Evolutionary conservation across 2,329 filamentous ascomycete genomes (phyloP).

Genomic region (Coleophoma crateriformis): DNA sequence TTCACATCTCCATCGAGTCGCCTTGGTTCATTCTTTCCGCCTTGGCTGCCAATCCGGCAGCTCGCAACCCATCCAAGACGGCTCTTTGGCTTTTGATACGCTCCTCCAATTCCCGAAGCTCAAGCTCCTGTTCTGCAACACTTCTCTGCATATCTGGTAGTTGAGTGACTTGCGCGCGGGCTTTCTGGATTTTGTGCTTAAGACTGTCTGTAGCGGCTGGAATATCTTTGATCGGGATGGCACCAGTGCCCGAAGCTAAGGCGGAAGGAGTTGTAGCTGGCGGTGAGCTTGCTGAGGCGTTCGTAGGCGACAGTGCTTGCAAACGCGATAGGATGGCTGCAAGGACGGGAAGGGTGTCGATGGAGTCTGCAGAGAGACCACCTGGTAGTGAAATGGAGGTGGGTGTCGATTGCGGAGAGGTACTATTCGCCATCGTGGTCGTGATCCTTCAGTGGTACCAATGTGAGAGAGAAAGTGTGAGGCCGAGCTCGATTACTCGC

Average conservation of each 20-base stretch:
- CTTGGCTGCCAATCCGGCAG: constrained; percentile 38
- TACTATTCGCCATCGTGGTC: constrained; percentile 14
- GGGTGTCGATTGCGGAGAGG: constrained; percentile 26
- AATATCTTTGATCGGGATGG: constrained; percentile 60
- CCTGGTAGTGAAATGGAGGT: constrained; percentile 36
- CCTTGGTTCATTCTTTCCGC: constrained; percentile 26
- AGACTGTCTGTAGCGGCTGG: constrained; percentile 71
- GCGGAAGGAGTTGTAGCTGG: constrained; percentile 29
- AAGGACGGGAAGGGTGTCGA: constrained; percentile 81
- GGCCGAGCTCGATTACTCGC: neutral
- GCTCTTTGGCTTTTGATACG: constrained; percentile 57
- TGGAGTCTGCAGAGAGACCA: constrained; percentile 71
- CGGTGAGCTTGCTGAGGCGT: constrained; percentile 22
- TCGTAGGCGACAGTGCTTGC: constrained; percentile 40
- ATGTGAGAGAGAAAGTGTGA: neutral
- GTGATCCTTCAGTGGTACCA: neutral
- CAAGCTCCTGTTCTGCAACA: constrained; percentile 63
- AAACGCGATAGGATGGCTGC: constrained; percentile 73
- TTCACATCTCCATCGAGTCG: constrained; percentile 37
- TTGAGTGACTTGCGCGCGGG: constrained; percentile 57
- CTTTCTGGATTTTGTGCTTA: constrained; percentile 78
- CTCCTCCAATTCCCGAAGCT: constrained; percentile 62
- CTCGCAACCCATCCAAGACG: constrained; percentile 48
- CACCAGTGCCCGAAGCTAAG: constrained; percentile 20
- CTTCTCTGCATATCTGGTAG: constrained; percentile 67